Evolutionary conservation across 148 eudicot species (phyloP).

Genomic region (Agrostemma githago): DNA sequence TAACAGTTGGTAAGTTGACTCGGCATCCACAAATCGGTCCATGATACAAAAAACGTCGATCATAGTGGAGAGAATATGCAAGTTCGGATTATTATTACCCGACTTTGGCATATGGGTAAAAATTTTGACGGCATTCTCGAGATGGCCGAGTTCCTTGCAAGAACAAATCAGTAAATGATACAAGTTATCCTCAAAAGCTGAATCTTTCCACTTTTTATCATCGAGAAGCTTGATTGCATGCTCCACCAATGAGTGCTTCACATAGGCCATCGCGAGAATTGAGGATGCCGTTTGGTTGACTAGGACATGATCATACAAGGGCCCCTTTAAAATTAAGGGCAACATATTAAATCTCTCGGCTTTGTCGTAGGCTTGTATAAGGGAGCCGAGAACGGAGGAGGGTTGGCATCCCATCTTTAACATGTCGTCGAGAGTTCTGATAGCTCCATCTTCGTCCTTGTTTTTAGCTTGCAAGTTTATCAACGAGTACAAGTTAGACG

Average conservation of each 20-base stretch:
- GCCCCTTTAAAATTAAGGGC: slow-evolving; percentile 52
- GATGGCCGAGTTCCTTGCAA: slow-evolving; percentile 76
- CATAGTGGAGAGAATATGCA: slow-evolving; percentile 81
- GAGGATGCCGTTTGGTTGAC: slow-evolving; percentile 79
- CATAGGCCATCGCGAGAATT: slow-evolving; percentile 81
- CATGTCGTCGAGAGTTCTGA: slow-evolving; percentile 63
- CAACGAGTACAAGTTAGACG: slow-evolving; percentile 74
- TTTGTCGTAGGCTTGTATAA: slow-evolving; percentile 70
- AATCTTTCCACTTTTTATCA: slow-evolving; percentile 69
- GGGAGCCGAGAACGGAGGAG: slow-evolving; percentile 65
- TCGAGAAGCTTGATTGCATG: slow-evolving; percentile 53
- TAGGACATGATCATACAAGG: slow-evolving; percentile 57
- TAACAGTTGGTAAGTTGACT: slow-evolving; percentile 47
- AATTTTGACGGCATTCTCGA: slow-evolving; percentile 62
- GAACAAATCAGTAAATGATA: slow-evolving; percentile 83
- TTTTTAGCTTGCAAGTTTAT: slow-evolving; percentile 69
- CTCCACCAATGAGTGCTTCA: slow-evolving; percentile 61
- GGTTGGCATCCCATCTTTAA: slow-evolving; percentile 62
- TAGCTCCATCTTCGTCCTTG: slow-evolving; percentile 51
- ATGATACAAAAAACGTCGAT: slow-evolving; percentile 71
- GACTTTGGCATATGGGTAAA: slow-evolving; percentile 59
- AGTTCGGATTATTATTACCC: slow-evolving; percentile 44
- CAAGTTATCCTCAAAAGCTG: slow-evolving; percentile 70
- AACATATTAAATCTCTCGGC: slow-evolving; percentile 53
- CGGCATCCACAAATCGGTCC: slow-evolving; percentile 63